Base-by-base conservation (phyloP, 495 filamentous ascomycete genomes). In the Xylaria grammica region DNA sequence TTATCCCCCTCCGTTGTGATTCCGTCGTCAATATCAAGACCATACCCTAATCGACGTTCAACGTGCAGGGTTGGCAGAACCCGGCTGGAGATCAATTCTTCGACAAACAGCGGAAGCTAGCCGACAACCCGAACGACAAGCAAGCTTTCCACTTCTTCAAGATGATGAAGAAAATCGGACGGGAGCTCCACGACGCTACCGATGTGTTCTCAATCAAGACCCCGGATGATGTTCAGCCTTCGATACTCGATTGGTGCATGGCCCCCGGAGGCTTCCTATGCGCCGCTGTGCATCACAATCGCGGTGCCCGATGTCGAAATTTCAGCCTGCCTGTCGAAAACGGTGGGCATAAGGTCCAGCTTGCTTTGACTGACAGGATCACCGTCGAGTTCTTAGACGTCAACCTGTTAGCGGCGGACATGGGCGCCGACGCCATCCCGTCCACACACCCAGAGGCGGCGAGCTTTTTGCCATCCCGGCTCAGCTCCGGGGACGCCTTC, bases 221-320 rank as follows among this genome's bases (percentile, higher is more conserved):
- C 1, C 73, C 76, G 32, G 17, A 67, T 78, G 63, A 60, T 74
- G 15, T 8, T 20, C 9, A 46, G 13, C 11, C 77, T 68, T 44
- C 40, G 22, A 76, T 84, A 34, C 79, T 88, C 1, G 83, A 89
- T 65, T 69, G 87, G 44, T 87, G 86, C 69, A 82, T 85, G 77
- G 86, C 85, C 0, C 86, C 85, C 1, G 85, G 86, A 8, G 84
- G 80, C 3, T 88, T 82, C 64, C 74, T 79, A 10, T 54, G 65
- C 0, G 66, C 69, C 3, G 75, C 73, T 0, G 65, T 85, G 29
- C 65, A 70, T 4, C 53, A 72, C 5, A 81, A 82, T 58, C 75
- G 71, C 2, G 27, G 51, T 0, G 79, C 82, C 6, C 52, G 27
- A 15, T 75, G 74, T 5, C 59, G 63, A n/a, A 83, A 73, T 17